A percentile compares a stretch with the other conserved stretches of the same genome.
Evolutionary conservation across 2,329 filamentous ascomycete genomes (phyloP).

Genomic region (Zymoseptoria tritici): DNA sequence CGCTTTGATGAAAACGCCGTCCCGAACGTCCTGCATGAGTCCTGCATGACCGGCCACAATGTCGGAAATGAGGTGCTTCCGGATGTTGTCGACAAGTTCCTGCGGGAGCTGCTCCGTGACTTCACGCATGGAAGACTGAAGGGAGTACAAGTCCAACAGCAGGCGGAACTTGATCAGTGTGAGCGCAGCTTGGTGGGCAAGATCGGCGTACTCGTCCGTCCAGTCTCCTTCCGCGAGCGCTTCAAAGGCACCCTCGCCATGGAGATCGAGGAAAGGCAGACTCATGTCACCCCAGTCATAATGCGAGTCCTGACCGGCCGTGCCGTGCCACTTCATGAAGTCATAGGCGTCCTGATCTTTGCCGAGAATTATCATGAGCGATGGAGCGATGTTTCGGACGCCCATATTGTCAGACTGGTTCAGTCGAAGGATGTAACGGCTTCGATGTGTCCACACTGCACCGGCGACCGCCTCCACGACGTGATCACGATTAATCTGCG

Average conservation of each 20-base stretch:
- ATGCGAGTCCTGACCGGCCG: not conserved
- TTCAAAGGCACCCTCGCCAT: not conserved
- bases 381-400: not conserved
- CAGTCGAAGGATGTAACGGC: not conserved
- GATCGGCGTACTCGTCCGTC: not conserved
- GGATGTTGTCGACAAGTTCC: not conserved
- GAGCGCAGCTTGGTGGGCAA: not conserved
- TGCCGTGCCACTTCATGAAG: not conserved
- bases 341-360: not conserved
- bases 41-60: not conserved
- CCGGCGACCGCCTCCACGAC: too few species aligned
- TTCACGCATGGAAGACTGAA: not conserved
- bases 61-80: not conserved
- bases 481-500: too few species aligned
- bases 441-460: too few species aligned
- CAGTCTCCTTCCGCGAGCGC: not conserved
- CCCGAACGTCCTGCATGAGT: not conserved
- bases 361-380: constrained; percentile 2
- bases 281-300: not conserved
- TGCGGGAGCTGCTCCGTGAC: not conserved
- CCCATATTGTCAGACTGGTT: constrained; percentile 9
- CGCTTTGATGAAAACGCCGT: not conserved
- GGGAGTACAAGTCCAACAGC: not conserved
- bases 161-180: not conserved
- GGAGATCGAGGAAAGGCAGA: not conserved